Base-by-base conservation (phyloP, 2,329 filamentous ascomycete species). In the Lachnellula arida region DNA sequence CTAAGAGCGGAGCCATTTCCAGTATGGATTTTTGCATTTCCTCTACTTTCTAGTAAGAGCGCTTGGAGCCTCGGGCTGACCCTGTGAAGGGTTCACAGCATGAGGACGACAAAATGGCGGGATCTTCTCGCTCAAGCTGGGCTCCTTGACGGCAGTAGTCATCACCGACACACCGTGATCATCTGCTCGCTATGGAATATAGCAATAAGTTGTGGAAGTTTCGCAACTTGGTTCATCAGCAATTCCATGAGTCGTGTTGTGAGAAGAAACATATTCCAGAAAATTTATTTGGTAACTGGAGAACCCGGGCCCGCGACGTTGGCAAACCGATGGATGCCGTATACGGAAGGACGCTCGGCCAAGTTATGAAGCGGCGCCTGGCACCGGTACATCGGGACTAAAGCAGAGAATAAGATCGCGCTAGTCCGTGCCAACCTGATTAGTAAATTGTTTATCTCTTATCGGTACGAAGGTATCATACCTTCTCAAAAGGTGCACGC, bases 101-200 rank as follows among this genome's bases (percentile, higher is more conserved):
- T 76, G 74, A 74, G 71, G 75, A 0, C 65, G 70, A 17, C 51
- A 65, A 17, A 78, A 77, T 56, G 76, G 76, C n/a, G 69, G 69
- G 0, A 66, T 78, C 15, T 77, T 67, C 46, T 55, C 56, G 3
- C 53, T 64, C 23, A 64, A 62, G 51, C 40, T 64, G 15, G 60
- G 60, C 1, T 28, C 60, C 1, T 53, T 32, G 5, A 64, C 54
- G 1, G 44, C 49, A 19, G 37, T 63, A 19, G 58, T 64, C 1
- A 43, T 63, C 19, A 58, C 49, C 2, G 51, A 74, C 74, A 3
- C 66, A 70, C 2, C 75, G 76, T 2, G 72, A 79, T 58, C 77
- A 80, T 60, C 65, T 78, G 4, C 67, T 78, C 3, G 61, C 75
- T 23, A 78, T 79, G 73, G 65, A 76, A 39, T 76, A 78, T 47